Conservation (phyloP, 1,284 basidiomycete genomes). For the Leccinum subfulvum region DNA sequence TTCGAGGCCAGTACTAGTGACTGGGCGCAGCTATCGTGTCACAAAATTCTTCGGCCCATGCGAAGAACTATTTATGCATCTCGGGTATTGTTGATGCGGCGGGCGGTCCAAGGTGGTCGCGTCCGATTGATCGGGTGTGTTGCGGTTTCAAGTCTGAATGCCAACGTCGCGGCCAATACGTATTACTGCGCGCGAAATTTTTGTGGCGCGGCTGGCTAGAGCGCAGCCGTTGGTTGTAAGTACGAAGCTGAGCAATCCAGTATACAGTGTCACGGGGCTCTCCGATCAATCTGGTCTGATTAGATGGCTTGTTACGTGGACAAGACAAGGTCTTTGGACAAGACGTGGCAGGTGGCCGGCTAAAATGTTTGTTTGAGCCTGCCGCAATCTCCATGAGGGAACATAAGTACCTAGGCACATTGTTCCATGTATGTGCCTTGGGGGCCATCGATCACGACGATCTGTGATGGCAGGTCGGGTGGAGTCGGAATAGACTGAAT, state of each 20-base stretch:
- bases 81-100: neutral
- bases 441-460: slow-evolving; percentile 15
- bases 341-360: slow-evolving; percentile 1
- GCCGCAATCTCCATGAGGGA: neutral
- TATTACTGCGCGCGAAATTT: neutral
- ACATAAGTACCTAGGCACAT: slow-evolving; percentile 8
- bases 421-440: slow-evolving; percentile 16
- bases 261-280: slow-evolving; percentile 3
- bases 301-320: neutral
- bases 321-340: neutral
- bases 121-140: neutral
- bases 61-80: too few species aligned
- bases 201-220: neutral
- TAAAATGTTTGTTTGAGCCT: slow-evolving; percentile 5
- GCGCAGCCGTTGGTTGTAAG: neutral
- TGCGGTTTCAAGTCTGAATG: slow-evolving; percentile 11
- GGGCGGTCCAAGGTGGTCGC: neutral
- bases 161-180: neutral
- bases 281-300: slow-evolving; percentile 10
- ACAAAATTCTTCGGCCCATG: too few species aligned
- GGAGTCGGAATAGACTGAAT: slow-evolving; percentile 13
- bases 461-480: slow-evolving; percentile 15
- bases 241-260: neutral
- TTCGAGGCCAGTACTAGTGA: neutral
- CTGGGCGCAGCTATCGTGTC: neutral